Conservation (phyloP, 208 protist genomes). For the Hexamita inflata region DNA sequence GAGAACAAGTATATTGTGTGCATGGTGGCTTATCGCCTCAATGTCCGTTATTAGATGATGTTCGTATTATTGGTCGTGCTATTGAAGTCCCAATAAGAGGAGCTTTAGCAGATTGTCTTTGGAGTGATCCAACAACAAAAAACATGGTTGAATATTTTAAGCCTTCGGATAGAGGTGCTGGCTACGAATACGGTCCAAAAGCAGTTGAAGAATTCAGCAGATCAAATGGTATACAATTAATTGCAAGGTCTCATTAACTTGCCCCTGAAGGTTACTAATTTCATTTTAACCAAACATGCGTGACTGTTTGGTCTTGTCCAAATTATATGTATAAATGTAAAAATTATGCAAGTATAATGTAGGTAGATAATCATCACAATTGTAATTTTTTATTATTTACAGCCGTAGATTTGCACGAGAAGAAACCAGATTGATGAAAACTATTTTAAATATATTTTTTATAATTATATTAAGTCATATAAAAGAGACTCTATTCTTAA, state of each 20-base stretch:
- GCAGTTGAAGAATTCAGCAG: slow-evolving; percentile 24
- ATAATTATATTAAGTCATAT: no score
- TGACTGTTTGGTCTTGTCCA: slow-evolving; percentile 93
- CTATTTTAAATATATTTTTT: no score
- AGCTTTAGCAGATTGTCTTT: slow-evolving; percentile 31
- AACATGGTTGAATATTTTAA: slow-evolving; percentile 3
- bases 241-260: slow-evolving; percentile 38
- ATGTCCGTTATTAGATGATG: slow-evolving; percentile 35
- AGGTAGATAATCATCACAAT: slow-evolving; percentile 28
- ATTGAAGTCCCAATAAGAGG: slow-evolving; percentile 34
- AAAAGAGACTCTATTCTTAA: no score
- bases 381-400: neutral
- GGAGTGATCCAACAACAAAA: slow-evolving; percentile 29
- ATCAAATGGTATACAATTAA: slow-evolving; percentile 29
- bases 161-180: slow-evolving; percentile 36
- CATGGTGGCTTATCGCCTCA: slow-evolving; percentile 43
- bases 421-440: no score
- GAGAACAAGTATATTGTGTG: slow-evolving; percentile 30
- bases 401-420: slow-evolving; percentile 18
- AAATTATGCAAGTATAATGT: slow-evolving; percentile 37
- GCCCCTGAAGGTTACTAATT: slow-evolving; percentile 74
- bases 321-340: slow-evolving; percentile 96
- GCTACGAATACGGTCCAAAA: slow-evolving; percentile 35
- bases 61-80: slow-evolving; percentile 16
- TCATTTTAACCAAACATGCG: slow-evolving; percentile 81